Base-by-base conservation (phyloP, 139 green algal species). In the Penium margaritaceum region DNA sequence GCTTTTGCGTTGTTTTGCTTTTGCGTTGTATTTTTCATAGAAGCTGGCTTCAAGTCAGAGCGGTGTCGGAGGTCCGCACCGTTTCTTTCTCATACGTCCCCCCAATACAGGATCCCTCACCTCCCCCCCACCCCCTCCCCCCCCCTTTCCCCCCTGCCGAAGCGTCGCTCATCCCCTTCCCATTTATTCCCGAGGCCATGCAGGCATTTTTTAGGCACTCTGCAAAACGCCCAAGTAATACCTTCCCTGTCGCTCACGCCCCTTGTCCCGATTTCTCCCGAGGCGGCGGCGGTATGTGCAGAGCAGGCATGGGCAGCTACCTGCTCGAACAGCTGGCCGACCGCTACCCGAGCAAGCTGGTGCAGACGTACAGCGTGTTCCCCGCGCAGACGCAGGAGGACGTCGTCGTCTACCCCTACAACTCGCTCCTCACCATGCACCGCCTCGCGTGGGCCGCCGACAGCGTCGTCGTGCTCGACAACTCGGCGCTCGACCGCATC, bases 361-460 rank as follows among this genome's bases (percentile, higher is more conserved):
- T 98, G 21, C 93, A 98, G 81, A 84, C 78, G 9, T 88, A 87
- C 89, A 94, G 86, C 53, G 94, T 99, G 53, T 99, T 99, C 68
- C 94, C 94, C 37, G 98, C 98, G 81, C 93, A 98, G 85, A 90
- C 87, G 17, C 94, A 98, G 80, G 85, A 71, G 21, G 94, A 98
- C 76, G 94, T 98, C 57, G 94, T 99, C 12, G 94, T 99, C 38
- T 94, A 99, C 87, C 94, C 95, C 5, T 99, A 99, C 89, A 99
- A 99, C 87, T 92, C 84, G 3, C 74, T 99, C 72, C 88, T 99
- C 21, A 97, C 94, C 3, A 87, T 99, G 9, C 98, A 98, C 83
- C 88, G 94, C 0, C 85, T 99, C 2, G 91, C 91, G 5, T 84
- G 95, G 30, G 90, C 97, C 72, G 88, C 89, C 0, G 92, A 97